Percentiles rank a stretch among this genome's conserved stretches.
Evolutionary conservation across 805 yeast genomes (phyloP).

Genomic region (Isabelozyma rhagii): DNA sequence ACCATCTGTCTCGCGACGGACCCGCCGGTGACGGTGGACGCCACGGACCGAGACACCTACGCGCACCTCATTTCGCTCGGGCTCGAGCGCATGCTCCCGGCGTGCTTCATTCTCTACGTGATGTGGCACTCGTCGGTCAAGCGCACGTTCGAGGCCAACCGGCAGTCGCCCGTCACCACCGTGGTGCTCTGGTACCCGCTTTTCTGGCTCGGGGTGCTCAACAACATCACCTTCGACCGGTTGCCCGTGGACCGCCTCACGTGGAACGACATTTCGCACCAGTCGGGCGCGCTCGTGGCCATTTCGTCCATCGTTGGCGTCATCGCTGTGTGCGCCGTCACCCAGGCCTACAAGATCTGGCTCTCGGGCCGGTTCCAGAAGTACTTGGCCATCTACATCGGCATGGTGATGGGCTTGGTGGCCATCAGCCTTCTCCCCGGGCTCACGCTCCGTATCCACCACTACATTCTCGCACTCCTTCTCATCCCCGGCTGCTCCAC

Average conservation of each 20-base stretch:
- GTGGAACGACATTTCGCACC: conserved; percentile 61
- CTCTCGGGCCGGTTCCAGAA: conserved; percentile 62
- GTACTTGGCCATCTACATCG: conserved; percentile 54
- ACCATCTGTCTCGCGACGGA: conserved; percentile 72
- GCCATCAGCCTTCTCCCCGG: conserved; percentile 56
- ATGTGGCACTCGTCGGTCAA: conserved; percentile 59
- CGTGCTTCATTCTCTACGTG: conserved; percentile 65
- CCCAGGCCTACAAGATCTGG: conserved; percentile 83
- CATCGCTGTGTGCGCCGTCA: conserved; percentile 52
- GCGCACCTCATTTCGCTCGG: conserved; percentile 68
- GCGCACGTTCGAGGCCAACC: conserved; percentile 37
- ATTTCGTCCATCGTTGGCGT: conserved; percentile 47
- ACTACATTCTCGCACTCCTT: conserved; percentile 70
- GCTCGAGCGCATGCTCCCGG: conserved; percentile 71
- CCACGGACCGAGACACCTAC: conserved; percentile 48
- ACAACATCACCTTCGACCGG: conserved; percentile 84
- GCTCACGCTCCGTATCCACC: conserved; percentile 74
- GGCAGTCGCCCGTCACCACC: conserved; percentile 40
- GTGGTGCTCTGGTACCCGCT: conserved; percentile 69
- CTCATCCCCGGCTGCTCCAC: conserved; percentile 84
- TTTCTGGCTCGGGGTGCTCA: conserved; percentile 81
- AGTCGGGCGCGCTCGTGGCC: conserved; percentile 74
- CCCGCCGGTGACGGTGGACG: conserved; percentile 66
- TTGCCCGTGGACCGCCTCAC: conserved; percentile 86
- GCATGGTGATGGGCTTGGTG: conserved; percentile 42